Base-by-base conservation (phyloP, 2,329 filamentous ascomycete genomes). In the Setomelanomma holmii region DNA sequence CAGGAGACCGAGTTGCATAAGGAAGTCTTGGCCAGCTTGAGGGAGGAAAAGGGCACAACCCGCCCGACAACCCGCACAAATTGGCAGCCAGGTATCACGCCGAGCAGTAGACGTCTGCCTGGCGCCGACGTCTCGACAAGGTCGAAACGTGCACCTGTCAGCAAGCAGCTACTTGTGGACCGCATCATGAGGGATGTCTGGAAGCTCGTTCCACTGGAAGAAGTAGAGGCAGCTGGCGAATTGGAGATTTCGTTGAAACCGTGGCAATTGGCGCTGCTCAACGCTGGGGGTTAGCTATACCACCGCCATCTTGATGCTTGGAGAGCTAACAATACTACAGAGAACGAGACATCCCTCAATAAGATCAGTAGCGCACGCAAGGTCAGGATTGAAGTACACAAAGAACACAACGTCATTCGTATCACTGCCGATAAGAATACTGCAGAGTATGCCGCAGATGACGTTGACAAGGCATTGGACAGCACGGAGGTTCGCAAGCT, bases 341-440 rank as follows among this genome's bases (percentile, higher is more conserved):
- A 49, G 21, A 41, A 41, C 19, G 55, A 64, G 16, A 66, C 56
- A 4, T 40, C 51, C 7, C 56, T 76, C 7, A 65, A 73, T 36
- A 53, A 54, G 6, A 68, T 76, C 17, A 61, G 65, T 19, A 42
- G 42, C n/a, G 41, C 45, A 19, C 62, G 73, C 12, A 68, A 60
- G 24, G 71, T 61, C 20, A 75, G 62, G 24, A 45, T 74, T 8
- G 67, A 76, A 33, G 53, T 71, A 14, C 58, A 66, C 30, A 45
- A 52, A 27, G 47, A 53, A 3, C 57, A 69, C 30, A 59, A 57
- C 30, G 55, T 73, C 16, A 45, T 76, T 10, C 69, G 73, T 17
- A 73, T 76, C 24, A 76, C 68, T 6, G 72, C 72, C 23, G 67
- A 73, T 47, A 74, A 73, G 40, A 69, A 48, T 40, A 71, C 62